A percentile compares a stretch with the other conserved stretches of the same genome.
Conservation (phyloP, 805 yeast species). For the Lipomyces yamadae region DNA sequence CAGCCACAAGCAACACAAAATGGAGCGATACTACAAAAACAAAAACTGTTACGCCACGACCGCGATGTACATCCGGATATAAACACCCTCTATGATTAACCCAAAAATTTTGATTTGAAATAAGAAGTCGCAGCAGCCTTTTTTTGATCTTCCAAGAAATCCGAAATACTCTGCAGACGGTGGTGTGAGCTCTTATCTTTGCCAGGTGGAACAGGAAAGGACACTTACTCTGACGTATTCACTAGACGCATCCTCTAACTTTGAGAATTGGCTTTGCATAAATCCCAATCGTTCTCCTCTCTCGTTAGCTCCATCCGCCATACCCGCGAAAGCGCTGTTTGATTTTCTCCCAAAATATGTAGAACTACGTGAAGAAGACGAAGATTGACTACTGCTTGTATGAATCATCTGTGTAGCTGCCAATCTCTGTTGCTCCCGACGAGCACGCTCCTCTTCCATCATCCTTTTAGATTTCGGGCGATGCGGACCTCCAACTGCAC, state of each 20-base stretch:
- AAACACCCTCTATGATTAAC: neutral
- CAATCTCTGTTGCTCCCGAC: constrained; percentile 38
- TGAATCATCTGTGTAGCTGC: constrained; percentile 22
- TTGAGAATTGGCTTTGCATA: constrained; percentile 27
- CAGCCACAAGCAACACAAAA: neutral
- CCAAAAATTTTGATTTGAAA: constrained; percentile 30
- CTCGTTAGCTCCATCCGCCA: constrained; percentile 27
- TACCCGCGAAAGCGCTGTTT: neutral
- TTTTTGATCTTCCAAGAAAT: constrained; percentile 29
- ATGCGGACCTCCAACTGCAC: constrained; percentile 68
- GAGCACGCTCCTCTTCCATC: constrained; percentile 41
- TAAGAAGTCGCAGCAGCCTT: constrained; percentile 28
- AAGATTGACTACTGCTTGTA: constrained; percentile 3
- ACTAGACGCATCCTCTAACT: constrained; percentile 34
- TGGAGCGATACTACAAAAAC: neutral
- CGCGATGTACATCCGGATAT: too few species aligned
- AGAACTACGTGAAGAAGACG: constrained; percentile 13
- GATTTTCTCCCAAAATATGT: constrained; percentile 12
- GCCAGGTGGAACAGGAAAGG: neutral
- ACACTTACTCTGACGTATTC: constrained; percentile 30
- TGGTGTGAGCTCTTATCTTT: neutral
- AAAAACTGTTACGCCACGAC: neutral
- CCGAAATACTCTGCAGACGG: constrained; percentile 20
- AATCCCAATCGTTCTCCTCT: constrained; percentile 36
- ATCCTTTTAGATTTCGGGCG: constrained; percentile 61